These are phyloP conservation scores for Colletotrichum sp. DNA, from an alignment of 2,329 filamentous ascomycete genomes.

Conservation along the genomic window DNA sequence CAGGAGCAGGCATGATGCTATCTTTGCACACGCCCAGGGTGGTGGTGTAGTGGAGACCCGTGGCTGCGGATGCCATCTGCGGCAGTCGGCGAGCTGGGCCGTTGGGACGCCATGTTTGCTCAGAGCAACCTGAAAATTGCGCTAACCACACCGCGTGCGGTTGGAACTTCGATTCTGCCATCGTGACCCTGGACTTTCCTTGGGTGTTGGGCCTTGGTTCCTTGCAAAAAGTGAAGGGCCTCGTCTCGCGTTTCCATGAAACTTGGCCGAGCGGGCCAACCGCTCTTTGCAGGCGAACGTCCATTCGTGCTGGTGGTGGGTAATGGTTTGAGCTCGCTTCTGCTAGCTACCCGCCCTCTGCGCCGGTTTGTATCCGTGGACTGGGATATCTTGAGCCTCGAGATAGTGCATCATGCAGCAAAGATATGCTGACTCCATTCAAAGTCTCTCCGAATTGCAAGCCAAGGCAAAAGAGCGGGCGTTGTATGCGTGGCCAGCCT, in stretches of 20 bases:
- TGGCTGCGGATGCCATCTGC: conserved; percentile 16
- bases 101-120: not conserved
- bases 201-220: not conserved
- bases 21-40: conserved; percentile 7
- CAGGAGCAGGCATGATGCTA: conserved; percentile 16
- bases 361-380: not conserved
- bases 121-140: not conserved
- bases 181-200: not conserved
- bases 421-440: not conserved
- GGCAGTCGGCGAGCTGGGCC: conserved; percentile 14
- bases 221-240: not conserved
- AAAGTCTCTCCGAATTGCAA: not conserved
- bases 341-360: conserved; percentile 9
- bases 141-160: not conserved
- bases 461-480: not conserved
- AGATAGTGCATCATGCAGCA: not conserved
- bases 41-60: not conserved
- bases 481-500: not conserved
- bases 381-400: not conserved
- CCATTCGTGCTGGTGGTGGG: not conserved
- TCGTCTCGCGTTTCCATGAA: not conserved
- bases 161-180: not conserved
- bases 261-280: conserved; percentile 6
- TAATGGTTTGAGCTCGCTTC: conserved; percentile 10
- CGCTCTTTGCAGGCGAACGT: not conserved